Conservation (phyloP, 148 eudicot genomes). For the Chenopodium formosanum region DNA sequence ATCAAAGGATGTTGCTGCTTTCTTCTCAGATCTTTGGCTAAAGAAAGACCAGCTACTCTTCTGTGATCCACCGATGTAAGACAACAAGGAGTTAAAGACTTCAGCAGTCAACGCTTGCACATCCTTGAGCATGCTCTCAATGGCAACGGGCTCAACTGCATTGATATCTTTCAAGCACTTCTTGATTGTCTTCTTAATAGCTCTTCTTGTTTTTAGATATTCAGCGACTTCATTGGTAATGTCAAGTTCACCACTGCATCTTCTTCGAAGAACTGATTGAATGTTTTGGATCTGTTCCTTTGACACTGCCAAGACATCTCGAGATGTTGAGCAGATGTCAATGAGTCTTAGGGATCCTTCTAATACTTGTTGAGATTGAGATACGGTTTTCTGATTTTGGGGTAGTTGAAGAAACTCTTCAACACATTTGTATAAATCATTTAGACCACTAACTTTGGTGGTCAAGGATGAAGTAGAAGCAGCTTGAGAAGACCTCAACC, state of each 20-base stretch:
- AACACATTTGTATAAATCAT: constrained; percentile 20
- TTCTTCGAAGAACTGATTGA: constrained; percentile 32
- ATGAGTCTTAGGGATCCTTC: constrained; percentile 34
- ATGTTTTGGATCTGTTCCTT: constrained; percentile 26
- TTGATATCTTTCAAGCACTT: constrained; percentile 26
- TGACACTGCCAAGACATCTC: constrained; percentile 25
- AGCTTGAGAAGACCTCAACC: constrained; percentile 28
- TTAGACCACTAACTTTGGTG: constrained; percentile 21
- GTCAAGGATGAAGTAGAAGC: constrained; percentile 31
- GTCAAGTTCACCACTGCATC: constrained; percentile 17
- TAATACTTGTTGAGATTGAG: constrained; percentile 10
- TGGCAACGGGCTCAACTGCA: background rate
- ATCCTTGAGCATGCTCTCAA: constrained; percentile 5
- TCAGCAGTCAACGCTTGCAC: constrained; percentile 8
- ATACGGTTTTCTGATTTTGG: constrained; percentile 12
- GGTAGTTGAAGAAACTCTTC: constrained; percentile 33
- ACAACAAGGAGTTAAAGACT: too few species aligned
- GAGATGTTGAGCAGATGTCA: constrained; percentile 27
- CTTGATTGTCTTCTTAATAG: constrained; percentile 20
- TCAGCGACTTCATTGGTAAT: background rate
- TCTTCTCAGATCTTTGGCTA: constrained; percentile 2
- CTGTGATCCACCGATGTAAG: background rate
- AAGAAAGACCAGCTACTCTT: constrained; percentile 17
- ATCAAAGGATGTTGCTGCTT: constrained; percentile 11
- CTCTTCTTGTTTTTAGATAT: constrained; percentile 16